Evolutionary conservation across 2,329 filamentous ascomycete genomes (phyloP), one percentile per base, ranked within the genome.

Genomic region (Pestalotiopsis sp.): DNA sequence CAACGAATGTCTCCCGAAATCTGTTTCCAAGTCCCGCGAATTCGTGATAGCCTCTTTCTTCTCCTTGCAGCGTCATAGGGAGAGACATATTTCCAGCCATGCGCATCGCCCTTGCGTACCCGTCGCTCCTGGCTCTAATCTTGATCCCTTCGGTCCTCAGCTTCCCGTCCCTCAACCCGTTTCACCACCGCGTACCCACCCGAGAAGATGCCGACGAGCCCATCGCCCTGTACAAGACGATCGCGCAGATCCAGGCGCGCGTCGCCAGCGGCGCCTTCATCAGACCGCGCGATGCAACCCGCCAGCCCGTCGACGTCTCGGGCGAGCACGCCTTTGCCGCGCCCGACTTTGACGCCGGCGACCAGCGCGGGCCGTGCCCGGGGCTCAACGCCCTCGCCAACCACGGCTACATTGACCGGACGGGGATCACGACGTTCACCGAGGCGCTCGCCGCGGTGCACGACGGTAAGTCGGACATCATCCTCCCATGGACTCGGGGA

Each of bases 291-390:
- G 57, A 36, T 23, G 27, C 25, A 23, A 3, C 57, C 23, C 31
- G 31, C 31, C 20, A 64, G 61, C 61, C 25, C n/a, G 36, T 64
- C n/a, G n/a, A 52, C 12, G 61, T 64, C 12, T 14, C 20, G 7
- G 61, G 38, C 39, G 23, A n/a, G 3, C 61, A 64, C 25, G 61
- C 61, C 39, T 64, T 45, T 20, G 23, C 12, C 11, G 38, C 41
- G 25, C 61, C 38, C 20, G 36, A 64, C 61, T 49, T 64, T 20
- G 41, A 17, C 79, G 31, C 62, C 71, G 13, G 77, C 76, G 4
- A 76, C 77, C 68, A 80, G 80, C 59, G 36, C 20, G 61, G 61
- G 25, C 66, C 68, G 6, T 69, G 68, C n/a, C 68, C 68, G 39
- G 66, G 67, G n/a, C 27, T 69, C 6, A 69, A 69, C 41, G 62